Evolutionary conservation across 768 basidiomycete species (phyloP).

Genomic region (Naematelia aurantialba): DNA sequence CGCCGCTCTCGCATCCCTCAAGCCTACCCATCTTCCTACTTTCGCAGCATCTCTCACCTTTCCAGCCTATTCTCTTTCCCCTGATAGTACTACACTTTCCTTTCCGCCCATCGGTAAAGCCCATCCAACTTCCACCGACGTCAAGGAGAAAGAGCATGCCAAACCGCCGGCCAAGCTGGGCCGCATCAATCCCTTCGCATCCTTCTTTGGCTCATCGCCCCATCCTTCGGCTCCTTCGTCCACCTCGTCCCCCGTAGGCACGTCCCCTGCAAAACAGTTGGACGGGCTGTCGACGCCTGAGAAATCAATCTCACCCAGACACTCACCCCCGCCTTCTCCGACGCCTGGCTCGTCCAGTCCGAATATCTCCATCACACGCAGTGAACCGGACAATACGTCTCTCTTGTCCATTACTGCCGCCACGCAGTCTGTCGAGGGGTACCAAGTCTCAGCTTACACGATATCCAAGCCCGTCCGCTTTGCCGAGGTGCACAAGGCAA

Average conservation of each 20-base stretch:
- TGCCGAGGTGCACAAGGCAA: constrained; percentile 42
- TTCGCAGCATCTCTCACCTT: constrained; percentile 12
- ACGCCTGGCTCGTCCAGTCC: neutral
- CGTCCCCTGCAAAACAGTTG: constrained; percentile 43
- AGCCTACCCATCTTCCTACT: constrained; percentile 19
- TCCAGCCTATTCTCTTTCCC: constrained; percentile 53
- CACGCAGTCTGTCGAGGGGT: constrained; percentile 30
- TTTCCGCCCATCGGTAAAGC: constrained; percentile 49
- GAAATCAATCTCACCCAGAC: constrained; percentile 5
- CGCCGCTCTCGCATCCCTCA: constrained; percentile 26
- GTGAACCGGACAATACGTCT: constrained; percentile 21
- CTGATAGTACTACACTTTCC: constrained; percentile 49
- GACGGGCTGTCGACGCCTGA: constrained; percentile 8
- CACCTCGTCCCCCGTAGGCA: constrained; percentile 42
- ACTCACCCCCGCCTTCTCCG: constrained; percentile 21
- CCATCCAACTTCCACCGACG: constrained; percentile 52
- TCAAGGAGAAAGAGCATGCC: constrained; percentile 55
- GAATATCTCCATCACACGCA: constrained; percentile 2
- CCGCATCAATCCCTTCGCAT: constrained; percentile 73
- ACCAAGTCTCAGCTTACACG: constrained; percentile 44
- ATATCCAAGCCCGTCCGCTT: constrained; percentile 43
- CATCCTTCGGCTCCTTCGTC: constrained; percentile 47
- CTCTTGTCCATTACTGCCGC: constrained; percentile 22
- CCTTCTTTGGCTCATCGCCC: constrained; percentile 62
- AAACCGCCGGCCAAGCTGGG: constrained; percentile 29